Evolutionary conservation across 495 filamentous ascomycete species (phyloP), one percentile per base, ranked within the genome.

Genomic region (Schizothecium vesticola): DNA sequence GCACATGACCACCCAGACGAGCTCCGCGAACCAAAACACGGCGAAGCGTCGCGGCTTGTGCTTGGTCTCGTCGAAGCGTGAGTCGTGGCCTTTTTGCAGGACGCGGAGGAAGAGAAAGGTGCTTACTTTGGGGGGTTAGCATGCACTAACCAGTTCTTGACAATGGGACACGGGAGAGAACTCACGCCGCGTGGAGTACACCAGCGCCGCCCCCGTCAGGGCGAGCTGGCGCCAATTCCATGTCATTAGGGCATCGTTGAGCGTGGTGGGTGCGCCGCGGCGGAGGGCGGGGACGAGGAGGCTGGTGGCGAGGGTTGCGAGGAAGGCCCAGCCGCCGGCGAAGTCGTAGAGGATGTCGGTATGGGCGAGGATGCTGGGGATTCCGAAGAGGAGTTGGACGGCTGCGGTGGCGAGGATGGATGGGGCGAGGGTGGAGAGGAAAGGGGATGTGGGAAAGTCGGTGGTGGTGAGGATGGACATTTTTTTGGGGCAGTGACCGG

Each of bases 281-380:
- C 86, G 77, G 13, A 88, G 74, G 13, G 80, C 79, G 0, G 88
- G 88, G 6, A 90, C 76, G 66, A 85, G 85, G 12, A 90, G 74
- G 61, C 79, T 83, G 7, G 87, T 65, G 5, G 80, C 76, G 1
- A 83, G 84, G 67, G 86, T 86, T 28, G 83, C 78, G 22, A 90
- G 74, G 70, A 88, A 89, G 3, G 87, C 89, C 8, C 85, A 71
- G 2, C 83, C 85, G 69, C 88, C 88, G 1, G 86, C 87, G 63
- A 86, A 77, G 71, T 91, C 89, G 72, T 87, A 91, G 78, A 87
- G 88, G 58, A 84, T 79, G 65, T 90, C 87, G 21, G 81, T 82
- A 69, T 84, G 83, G 56, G 76, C 72, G 68, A 81, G 59, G 31
- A 89, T 84, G 10, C 86, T 86, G 9, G 87, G 87, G 8, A 89